Conservation (phyloP, 1,284 basidiomycete species). For the Rhodotorula sp. region DNA sequence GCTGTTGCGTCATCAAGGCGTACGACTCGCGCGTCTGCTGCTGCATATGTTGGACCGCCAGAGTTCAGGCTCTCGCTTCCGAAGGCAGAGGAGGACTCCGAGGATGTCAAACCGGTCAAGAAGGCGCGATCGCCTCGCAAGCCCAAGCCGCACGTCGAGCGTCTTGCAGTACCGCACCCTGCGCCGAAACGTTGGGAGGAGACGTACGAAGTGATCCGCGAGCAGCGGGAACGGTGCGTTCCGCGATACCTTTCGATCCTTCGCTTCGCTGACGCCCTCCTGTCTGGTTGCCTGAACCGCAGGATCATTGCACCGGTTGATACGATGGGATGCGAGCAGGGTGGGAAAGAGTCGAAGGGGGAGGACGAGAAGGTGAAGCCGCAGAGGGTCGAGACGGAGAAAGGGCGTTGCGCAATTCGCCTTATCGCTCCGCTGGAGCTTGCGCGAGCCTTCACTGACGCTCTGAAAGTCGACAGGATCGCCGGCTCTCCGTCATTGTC, state of each 20-base stretch:
- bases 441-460: background rate
- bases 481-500: constrained; percentile 78
- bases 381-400: constrained; percentile 3
- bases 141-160: constrained; percentile 57
- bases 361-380: constrained; percentile 2
- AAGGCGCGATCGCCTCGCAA: constrained; percentile 46
- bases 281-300: background rate
- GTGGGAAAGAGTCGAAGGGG: constrained; percentile 54
- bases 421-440: background rate
- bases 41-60: background rate
- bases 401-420: background rate
- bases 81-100: background rate
- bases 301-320: constrained; percentile 78
- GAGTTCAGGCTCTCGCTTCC: background rate
- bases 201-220: constrained; percentile 70
- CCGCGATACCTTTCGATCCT: no score
- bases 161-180: constrained; percentile 67
- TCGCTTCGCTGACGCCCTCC: background rate
- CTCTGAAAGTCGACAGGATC: constrained; percentile 58
- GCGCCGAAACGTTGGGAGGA: constrained; percentile 71
- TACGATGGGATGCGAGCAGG: constrained; percentile 80
- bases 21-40: constrained; percentile 3
- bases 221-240: constrained; percentile 61
- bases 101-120: background rate
- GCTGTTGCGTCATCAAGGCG: background rate